Conservation (phyloP, 2,329 filamentous ascomycete species). For the Stemphylium vesicarium region DNA sequence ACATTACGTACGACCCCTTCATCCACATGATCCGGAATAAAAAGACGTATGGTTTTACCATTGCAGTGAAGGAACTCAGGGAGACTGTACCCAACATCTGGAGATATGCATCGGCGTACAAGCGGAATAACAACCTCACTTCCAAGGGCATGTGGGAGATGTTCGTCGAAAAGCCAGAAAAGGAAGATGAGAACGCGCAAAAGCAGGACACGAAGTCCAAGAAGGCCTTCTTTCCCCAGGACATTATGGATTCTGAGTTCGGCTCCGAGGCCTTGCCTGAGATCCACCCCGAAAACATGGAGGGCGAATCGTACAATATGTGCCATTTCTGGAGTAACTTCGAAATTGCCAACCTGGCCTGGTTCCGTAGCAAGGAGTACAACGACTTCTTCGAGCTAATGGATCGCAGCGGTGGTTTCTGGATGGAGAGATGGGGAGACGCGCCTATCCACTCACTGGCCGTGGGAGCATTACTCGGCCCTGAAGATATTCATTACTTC, state of each 20-base stretch:
- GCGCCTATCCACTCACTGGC: constrained; percentile 97
- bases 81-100: constrained; percentile 99
- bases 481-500: constrained; percentile 95
- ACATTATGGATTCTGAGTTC: constrained; percentile 78
- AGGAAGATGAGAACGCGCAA: constrained; percentile 61
- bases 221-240: constrained; percentile 75
- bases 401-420: constrained; percentile 97
- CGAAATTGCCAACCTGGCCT: constrained; percentile 92
- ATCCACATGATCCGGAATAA: constrained; percentile 91
- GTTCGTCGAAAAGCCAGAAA: constrained; percentile 82
- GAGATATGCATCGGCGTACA: constrained; percentile 97
- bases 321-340: constrained; percentile 99
- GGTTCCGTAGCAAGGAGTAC: constrained; percentile 97
- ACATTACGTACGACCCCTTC: constrained; percentile 99
- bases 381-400: constrained; percentile 99
- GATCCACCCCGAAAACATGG: constrained; percentile 92
- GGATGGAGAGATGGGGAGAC: constrained; percentile 99
- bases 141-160: constrained; percentile 98
- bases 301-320: constrained; percentile 99
- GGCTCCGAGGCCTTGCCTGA: constrained; percentile 73
- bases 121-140: constrained; percentile 85
- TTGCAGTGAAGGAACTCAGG: constrained; percentile 95
- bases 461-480: constrained; percentile 82
- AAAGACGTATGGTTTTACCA: constrained; percentile 99
- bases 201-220: constrained; percentile 71